These are phyloP conservation scores for Scheffersomyces spartinae DNA, from an alignment of 805 yeast species.

Conservation along the genomic window DNA sequence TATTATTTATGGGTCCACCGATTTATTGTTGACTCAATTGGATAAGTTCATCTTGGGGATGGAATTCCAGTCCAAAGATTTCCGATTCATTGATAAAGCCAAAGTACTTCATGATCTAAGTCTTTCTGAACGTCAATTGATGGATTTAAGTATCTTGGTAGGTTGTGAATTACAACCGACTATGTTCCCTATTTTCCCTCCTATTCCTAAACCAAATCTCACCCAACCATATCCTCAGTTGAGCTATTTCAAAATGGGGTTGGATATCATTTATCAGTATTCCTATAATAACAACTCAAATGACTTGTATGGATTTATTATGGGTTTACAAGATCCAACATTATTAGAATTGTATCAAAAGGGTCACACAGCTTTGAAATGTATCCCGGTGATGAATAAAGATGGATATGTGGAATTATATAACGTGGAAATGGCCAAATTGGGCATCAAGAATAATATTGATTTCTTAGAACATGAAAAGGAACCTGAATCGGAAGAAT, in stretches of 20 bases:
- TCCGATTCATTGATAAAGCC: conserved; percentile 51
- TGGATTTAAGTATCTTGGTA: conserved; percentile 65
- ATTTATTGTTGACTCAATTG: conserved; percentile 50
- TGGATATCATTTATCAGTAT: conserved; percentile 26
- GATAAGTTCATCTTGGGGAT: conserved; percentile 66
- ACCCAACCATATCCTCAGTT: conserved; percentile 30
- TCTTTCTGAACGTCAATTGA: conserved; percentile 52
- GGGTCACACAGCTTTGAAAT: conserved; percentile 59
- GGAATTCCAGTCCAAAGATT: conserved; percentile 54
- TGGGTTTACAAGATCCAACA: conserved; percentile 33
- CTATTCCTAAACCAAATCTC: conserved; percentile 28
- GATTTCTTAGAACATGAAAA: conserved; percentile 7
- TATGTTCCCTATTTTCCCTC: conserved; percentile 44
- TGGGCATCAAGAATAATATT: conserved; percentile 12
- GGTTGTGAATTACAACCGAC: conserved; percentile 69
- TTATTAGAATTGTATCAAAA: conserved; percentile 44
- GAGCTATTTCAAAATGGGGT: conserved; percentile 27
- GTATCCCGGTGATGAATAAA: conserved; percentile 59
- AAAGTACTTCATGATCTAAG: conserved; percentile 50
- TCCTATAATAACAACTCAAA: conserved; percentile 8
- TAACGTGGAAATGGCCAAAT: conserved; percentile 27
- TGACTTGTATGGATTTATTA: conserved; percentile 34
- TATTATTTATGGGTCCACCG: conserved; percentile 78
- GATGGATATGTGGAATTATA: conserved; percentile 61
- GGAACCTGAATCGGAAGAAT: conserved; percentile 5